A percentile compares a stretch with the other conserved stretches of the same genome.
These are phyloP conservation scores for Rhodomyrtus tomentosa DNA, from an alignment of 345 rosid genomes.

Conservation along the genomic window DNA sequence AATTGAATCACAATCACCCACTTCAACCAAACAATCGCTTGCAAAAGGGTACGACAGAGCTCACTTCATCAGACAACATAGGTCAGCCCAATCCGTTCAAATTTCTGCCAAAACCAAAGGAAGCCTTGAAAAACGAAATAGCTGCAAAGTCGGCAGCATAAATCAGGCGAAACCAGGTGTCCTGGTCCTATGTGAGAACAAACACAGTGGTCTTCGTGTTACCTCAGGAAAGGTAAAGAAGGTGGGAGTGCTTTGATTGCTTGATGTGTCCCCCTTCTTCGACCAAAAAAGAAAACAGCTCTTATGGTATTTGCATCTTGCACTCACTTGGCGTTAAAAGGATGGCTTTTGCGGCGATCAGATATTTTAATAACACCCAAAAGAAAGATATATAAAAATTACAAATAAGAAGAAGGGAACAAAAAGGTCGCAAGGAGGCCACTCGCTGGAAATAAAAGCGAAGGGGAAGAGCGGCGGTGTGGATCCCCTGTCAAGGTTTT, in stretches of 20 bases:
- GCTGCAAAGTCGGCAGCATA: neutral
- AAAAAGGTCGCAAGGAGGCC: neutral
- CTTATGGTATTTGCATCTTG: neutral
- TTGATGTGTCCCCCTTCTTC: neutral
- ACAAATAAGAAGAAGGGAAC: neutral
- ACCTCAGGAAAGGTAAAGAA: neutral
- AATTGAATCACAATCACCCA: neutral
- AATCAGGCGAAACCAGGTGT: neutral
- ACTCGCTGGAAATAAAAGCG: neutral
- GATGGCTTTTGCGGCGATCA: neutral
- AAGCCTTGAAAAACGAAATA: neutral
- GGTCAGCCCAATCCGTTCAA: neutral
- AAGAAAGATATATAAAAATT: neutral
- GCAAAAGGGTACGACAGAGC: neutral
- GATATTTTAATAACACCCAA: neutral
- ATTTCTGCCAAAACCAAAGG: neutral
- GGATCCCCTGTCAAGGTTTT: too few species aligned
- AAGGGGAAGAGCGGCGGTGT: neutral
- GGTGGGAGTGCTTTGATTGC: neutral
- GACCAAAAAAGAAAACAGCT: neutral
- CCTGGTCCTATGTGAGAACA: neutral
- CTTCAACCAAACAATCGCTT: neutral
- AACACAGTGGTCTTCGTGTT: neutral
- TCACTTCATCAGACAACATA: neutral
- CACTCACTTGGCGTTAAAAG: neutral